phyloP scores from a whole-genome alignment of 192 early-diverging fungal species.

The Backusella macrospora region DNA sequence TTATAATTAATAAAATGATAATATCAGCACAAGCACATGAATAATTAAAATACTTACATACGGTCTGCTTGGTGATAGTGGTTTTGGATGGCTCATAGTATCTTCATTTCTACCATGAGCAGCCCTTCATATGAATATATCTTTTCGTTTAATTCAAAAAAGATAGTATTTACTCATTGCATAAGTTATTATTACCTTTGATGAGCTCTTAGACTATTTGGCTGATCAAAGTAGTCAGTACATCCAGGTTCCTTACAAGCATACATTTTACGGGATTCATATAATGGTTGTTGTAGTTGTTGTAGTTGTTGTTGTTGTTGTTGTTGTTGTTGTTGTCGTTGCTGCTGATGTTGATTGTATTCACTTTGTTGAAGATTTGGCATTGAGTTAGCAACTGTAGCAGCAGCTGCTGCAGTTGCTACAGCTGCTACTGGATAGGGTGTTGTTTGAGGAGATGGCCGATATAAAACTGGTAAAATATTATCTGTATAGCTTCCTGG shows the following conservation, averaged over 20 bases:
- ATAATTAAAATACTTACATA: not conserved
- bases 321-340: not conserved
- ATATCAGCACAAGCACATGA: not conserved
- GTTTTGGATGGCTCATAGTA: not conserved
- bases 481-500: too few species aligned
- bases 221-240: constrained; percentile 16
- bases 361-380: not conserved
- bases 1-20: not conserved
- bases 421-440: too few species aligned
- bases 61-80: not conserved
- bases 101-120: constrained; percentile 19
- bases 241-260: constrained; percentile 19
- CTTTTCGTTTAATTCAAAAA: not conserved
- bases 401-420: too few species aligned
- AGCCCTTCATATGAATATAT: not conserved
- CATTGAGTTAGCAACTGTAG: not conserved
- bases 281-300: not conserved
- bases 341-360: not conserved
- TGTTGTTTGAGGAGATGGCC: not conserved
- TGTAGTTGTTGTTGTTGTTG: not conserved
- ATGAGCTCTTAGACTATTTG: constrained; percentile 1
- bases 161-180: not conserved
- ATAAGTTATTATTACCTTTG: not conserved
- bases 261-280: constrained; percentile 14
- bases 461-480: not conserved